Base-by-base conservation (phyloP, 176 grass and related monocot genomes). In the Avena insularis region DNA sequence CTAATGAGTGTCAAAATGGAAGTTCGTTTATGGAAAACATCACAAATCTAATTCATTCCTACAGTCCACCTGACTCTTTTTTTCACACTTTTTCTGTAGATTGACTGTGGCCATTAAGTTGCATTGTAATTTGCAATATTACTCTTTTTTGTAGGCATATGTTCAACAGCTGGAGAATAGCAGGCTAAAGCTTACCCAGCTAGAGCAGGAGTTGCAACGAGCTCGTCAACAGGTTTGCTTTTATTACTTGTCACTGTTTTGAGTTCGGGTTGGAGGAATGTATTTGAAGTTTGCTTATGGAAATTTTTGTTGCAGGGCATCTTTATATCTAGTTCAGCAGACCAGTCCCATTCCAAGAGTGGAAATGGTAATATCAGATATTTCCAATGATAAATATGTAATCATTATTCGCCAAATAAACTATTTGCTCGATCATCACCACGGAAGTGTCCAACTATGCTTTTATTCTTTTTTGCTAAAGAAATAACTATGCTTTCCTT, bases 131-230 rank as follows among this genome's bases (percentile, higher is more conserved):
- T 43, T 13, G 23, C 70, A 66, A 85, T 77, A 71, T 83, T 71
- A 71, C 82, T 78, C 17, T 79, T 15, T 72, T 82, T 62, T 61
- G 27, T 72, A 99, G 97, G 97, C 97, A 78, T 99, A 99, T 94
- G 97, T 99, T 66, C 97, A 99, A 90, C 97, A 99, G 84, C 83
- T 99, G 84, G 97, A 99, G 92, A 99, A 94, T 87, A 99, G 97
- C 83, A 99, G 97, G 88, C 79, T 99, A 58, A 99, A 99, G 85
- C 97, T 99, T 86, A 94, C 94, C 13, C 97, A 99, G 89, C 79
- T 99, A 75, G 97, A 99, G 83, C 97, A 99, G 87, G 97, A 99
- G 83, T 81, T 99, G 69, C 97, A 99, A 88, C 84, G 94, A 79
- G 94, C 97, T 85, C 94, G 97, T 50, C 97, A 99, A 84, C 97